phyloP scores from a whole-genome alignment of 2,329 filamentous ascomycete species.

The Emericellopsis cladophorae region DNA sequence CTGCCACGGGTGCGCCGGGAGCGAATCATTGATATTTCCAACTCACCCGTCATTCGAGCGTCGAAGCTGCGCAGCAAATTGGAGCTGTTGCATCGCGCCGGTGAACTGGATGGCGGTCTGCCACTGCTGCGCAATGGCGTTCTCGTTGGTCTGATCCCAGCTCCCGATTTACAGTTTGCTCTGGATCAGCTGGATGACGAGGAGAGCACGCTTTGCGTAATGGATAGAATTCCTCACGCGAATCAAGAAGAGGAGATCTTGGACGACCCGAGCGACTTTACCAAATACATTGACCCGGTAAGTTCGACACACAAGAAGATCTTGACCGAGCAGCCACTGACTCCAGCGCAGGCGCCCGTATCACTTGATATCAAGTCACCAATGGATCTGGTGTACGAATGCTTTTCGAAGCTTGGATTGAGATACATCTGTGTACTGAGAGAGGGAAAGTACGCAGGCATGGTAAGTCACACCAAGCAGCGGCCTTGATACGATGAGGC shows the following conservation, averaged over 20 bases:
- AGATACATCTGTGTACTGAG: constrained; percentile 83
- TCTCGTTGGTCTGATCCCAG: constrained; percentile 83
- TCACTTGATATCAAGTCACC: constrained; percentile 79
- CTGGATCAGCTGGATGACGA: constrained; percentile 76
- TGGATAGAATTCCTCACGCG: constrained; percentile 55
- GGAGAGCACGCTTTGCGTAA: constrained; percentile 61
- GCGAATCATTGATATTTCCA: constrained; percentile 78
- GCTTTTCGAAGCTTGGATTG: constrained; percentile 86
- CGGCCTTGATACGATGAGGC: neutral
- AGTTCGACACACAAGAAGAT: constrained; percentile 12
- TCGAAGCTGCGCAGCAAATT: constrained; percentile 67
- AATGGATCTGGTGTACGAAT: constrained; percentile 92
- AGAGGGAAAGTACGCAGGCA: constrained; percentile 75
- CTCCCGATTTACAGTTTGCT: constrained; percentile 85
- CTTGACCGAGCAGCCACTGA: neutral
- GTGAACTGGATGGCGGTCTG: constrained; percentile 84
- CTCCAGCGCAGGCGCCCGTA: constrained; percentile 54
- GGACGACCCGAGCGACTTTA: constrained; percentile 71
- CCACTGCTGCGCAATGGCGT: constrained; percentile 71
- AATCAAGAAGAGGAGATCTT: constrained; percentile 51
- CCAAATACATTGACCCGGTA: constrained; percentile 79
- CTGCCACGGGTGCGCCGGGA: constrained; percentile 62
- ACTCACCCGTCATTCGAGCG: constrained; percentile 69
- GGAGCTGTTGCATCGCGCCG: constrained; percentile 67
- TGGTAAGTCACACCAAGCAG: constrained; percentile 45